Percentiles rank a stretch among this genome's conserved stretches.
phyloP scores from a whole-genome alignment of 768 basidiomycete species.

The Brasilioporus rufonigricans region DNA sequence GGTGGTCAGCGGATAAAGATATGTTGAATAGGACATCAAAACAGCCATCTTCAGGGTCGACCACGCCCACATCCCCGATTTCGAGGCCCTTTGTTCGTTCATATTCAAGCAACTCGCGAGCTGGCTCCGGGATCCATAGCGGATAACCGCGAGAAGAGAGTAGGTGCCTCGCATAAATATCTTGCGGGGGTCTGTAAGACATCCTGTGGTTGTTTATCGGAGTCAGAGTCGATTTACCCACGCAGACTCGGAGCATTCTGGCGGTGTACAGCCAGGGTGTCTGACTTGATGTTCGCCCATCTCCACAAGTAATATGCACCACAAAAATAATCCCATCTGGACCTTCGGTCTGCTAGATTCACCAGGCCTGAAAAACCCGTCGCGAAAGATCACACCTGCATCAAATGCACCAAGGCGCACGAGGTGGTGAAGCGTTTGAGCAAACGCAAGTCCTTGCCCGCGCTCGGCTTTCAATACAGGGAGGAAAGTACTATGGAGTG shows the following conservation, averaged over 20 bases:
- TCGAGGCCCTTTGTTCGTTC: background rate
- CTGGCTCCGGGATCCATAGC: background rate
- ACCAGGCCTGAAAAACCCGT: constrained; percentile 84
- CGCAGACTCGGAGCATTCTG: too few relatives aligned
- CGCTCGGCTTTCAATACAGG: constrained; percentile 94
- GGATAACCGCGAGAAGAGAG: background rate
- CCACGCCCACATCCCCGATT: background rate
- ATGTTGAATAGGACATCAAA: background rate
- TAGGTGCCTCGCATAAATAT: background rate
- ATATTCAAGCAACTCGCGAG: background rate
- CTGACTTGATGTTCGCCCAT: too few relatives aligned
- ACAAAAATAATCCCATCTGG: too few relatives aligned
- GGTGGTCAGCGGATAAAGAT: background rate
- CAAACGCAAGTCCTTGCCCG: constrained; percentile 81
- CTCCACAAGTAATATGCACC: too few relatives aligned
- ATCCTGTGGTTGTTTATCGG: background rate
- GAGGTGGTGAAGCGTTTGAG: constrained; percentile 84
- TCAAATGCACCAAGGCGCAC: constrained; percentile 74
- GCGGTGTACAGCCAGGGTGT: too few relatives aligned
- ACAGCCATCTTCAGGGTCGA: background rate
- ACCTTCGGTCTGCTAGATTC: constrained; percentile 48
- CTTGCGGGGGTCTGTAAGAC: background rate
- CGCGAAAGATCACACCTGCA: constrained; percentile 80
- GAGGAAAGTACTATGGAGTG: too few relatives aligned
- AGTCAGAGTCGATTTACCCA: too few relatives aligned